These are phyloP conservation scores for Quercus berberidifolia DNA, from an alignment of 306 rosid genomes.

Conservation along the genomic window DNA sequence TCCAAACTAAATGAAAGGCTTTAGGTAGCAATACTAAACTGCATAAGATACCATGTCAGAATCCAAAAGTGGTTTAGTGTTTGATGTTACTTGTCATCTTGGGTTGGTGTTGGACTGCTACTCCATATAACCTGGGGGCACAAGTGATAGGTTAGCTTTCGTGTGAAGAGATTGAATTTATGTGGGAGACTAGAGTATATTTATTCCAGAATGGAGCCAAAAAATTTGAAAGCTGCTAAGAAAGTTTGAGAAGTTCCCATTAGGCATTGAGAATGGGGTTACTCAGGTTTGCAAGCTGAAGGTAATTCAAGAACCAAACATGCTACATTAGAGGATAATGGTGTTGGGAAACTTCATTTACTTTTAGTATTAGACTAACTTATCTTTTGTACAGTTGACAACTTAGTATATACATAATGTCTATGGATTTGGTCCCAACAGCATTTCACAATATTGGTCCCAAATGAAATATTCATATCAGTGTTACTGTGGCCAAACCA, in stretches of 20 bases:
- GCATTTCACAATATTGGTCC: too few relatives aligned
- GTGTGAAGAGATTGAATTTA: conserved; percentile 34
- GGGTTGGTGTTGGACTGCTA: conserved; percentile 54
- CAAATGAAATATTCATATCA: too few relatives aligned
- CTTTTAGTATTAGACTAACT: too few relatives aligned
- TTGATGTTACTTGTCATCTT: conserved; percentile 82
- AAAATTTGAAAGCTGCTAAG: conserved; percentile 27
- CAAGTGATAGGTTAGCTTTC: conserved; percentile 47
- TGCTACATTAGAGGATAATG: too few relatives aligned
- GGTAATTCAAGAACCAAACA: too few relatives aligned
- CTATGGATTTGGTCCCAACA: too few relatives aligned
- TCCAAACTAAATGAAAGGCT: conserved; percentile 42
- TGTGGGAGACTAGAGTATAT: conserved; percentile 60
- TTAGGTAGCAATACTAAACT: conserved; percentile 46
- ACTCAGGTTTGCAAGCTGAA: too few relatives aligned
- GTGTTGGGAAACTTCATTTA: too few relatives aligned
- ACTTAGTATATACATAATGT: not conserved
- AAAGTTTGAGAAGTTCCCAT: conserved; percentile 29
- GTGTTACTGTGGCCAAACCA: too few relatives aligned
- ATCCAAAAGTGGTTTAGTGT: conserved; percentile 67
- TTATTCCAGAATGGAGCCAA: too few relatives aligned
- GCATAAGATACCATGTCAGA: conserved; percentile 39
- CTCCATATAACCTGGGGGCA: conserved; percentile 49
- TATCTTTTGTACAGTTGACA: conserved; percentile 6
- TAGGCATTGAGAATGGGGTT: not conserved